These are phyloP conservation scores for Microsporum ferrugineum DNA, from an alignment of 2,329 filamentous ascomycete species.

Conservation along the genomic window DNA sequence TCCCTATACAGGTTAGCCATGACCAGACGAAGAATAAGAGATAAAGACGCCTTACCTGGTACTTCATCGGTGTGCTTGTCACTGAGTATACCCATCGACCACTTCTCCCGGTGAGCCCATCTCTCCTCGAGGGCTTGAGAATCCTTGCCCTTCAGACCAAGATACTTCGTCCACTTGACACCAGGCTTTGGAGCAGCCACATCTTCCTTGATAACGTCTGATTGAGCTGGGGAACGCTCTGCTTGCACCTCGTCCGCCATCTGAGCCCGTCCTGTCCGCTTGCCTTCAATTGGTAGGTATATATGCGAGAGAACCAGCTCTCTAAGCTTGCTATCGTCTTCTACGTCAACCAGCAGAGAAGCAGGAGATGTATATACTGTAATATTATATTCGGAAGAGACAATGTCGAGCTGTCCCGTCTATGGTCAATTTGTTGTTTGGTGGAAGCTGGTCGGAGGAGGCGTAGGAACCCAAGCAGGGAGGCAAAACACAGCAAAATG, in stretches of 20 bases:
- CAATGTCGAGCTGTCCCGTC: neutral
- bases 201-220: constrained; percentile 3
- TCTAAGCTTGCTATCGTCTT: neutral
- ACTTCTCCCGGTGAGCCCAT: constrained; percentile 28
- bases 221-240: neutral
- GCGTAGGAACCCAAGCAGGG: neutral
- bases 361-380: neutral
- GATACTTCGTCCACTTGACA: constrained; percentile 12
- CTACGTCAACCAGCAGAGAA: neutral
- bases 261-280: neutral
- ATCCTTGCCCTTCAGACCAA: constrained; percentile 9
- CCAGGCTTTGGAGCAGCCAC: neutral
- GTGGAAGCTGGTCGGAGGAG: neutral
- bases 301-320: neutral
- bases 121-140: constrained; percentile 4
- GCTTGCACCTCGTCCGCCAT: neutral
- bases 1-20: constrained; percentile 33
- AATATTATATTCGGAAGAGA: neutral
- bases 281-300: neutral
- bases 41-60: constrained; percentile 50
- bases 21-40: neutral
- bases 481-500: neutral
- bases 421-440: neutral
- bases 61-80: constrained; percentile 74
- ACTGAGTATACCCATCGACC: constrained; percentile 69